Conservation (phyloP, 2,329 filamentous ascomycete species). For the Cucurbitaria berberidis region DNA sequence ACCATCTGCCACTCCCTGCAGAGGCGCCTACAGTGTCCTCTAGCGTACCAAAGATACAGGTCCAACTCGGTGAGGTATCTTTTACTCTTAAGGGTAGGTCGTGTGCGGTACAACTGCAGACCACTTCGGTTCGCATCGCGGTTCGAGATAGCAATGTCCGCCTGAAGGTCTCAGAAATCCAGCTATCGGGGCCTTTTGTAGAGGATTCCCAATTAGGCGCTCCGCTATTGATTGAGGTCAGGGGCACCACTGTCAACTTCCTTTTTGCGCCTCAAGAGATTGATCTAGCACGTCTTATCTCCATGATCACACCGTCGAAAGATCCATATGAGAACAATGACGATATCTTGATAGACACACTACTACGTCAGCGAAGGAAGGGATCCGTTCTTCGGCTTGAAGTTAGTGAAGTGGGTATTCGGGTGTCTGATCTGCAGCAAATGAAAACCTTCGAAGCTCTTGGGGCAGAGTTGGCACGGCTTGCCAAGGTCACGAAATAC, state of each 20-base stretch:
- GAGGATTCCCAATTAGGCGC: conserved; percentile 61
- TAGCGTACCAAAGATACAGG: conserved; percentile 68
- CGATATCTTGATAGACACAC: conserved; percentile 91
- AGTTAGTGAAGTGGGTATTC: conserved; percentile 68
- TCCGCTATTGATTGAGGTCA: conserved; percentile 67
- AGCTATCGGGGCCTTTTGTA: conserved; percentile 72
- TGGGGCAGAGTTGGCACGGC: conserved; percentile 76
- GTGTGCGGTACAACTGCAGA: conserved; percentile 75
- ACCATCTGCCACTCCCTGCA: conserved; percentile 43
- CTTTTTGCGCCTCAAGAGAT: conserved; percentile 73
- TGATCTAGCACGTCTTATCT: conserved; percentile 82
- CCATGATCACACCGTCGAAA: conserved; percentile 88
- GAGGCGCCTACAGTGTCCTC: conserved; percentile 20
- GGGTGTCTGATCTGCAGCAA: conserved; percentile 67
- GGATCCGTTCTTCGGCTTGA: conserved; percentile 79
- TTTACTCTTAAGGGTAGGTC: conserved; percentile 78
- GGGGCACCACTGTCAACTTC: conserved; percentile 73
- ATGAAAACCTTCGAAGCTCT: conserved; percentile 73
- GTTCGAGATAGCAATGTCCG: conserved; percentile 75
- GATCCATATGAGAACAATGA: conserved; percentile 88
- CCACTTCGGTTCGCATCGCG: conserved; percentile 81
- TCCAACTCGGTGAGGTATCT: conserved; percentile 77
- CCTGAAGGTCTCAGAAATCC: conserved; percentile 76
- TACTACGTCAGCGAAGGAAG: conserved; percentile 84
- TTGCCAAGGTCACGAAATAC: conserved; percentile 91